Base-by-base conservation (phyloP, 2,329 filamentous ascomycete species). In the Diaporthe batatas region DNA sequence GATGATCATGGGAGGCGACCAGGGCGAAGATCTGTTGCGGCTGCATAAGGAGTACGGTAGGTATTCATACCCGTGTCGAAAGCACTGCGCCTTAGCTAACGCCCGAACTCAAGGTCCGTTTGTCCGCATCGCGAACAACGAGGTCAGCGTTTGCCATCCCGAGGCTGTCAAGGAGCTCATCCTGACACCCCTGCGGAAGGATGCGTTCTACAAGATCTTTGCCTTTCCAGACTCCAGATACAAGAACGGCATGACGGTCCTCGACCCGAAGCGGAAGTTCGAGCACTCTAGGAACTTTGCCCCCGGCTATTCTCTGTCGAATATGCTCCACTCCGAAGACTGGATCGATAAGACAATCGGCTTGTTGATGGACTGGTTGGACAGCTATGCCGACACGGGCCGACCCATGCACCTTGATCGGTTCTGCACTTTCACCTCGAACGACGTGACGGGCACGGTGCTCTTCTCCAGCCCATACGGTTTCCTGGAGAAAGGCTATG, bases 101-200 rank as follows among this genome's bases (percentile, higher is more conserved):
- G n/a, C 2, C 23, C 12, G 18, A 10, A 4, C 21, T 18, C 5
- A 29, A 62, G 58, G 58, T 3, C 76, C 79, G 39, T 86, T 86
- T 75, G 81, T 86, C 44, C 83, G 85, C 18, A 84, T 86, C 49
- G 78, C 79, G 6, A 78, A 81, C 49, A 82, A 85, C 67, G 84
- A 86, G 79, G 80, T 86, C 73, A 84, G 82, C 72, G 79, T 86
- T 42, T 79, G 79, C 68, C 81, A 86, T 75, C 82, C 83, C 1
- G 81, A 84, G 72, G 84, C 80, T 18, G 77, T 84, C n/a, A 79
- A 78, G n/a, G 77, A 80, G 65, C 77, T 86, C 14, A 78, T 85
- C 77, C 82, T 29, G 75, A 83, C 29, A 79, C 79, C 36, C 72
- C 84, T 34, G 83, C 84, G 16, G 83, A 85, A 69, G 36, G 51